phyloP scores from a whole-genome alignment of 2,329 filamentous ascomycete genomes.

The Claviceps quebecensis region DNA sequence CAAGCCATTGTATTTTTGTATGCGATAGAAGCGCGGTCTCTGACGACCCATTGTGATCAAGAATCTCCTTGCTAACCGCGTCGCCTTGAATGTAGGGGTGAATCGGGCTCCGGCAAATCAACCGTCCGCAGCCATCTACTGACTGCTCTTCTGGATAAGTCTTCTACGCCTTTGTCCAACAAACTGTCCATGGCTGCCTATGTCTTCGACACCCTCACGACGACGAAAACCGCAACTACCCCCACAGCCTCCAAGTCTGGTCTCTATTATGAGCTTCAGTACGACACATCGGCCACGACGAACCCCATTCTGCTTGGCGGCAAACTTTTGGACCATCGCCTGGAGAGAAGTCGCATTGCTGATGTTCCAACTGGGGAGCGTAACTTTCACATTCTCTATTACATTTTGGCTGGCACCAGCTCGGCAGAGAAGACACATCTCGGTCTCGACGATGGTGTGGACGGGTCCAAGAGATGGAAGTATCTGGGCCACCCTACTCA shows the following conservation, averaged over 20 bases:
- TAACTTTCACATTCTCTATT: conserved; percentile 93
- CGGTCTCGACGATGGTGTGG: conserved; percentile 38
- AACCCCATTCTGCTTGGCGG: conserved; percentile 84
- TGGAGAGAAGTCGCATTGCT: conserved; percentile 83
- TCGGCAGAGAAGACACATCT: conserved; percentile 80
- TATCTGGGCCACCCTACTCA: conserved; percentile 94
- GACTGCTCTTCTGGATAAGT: conserved; percentile 73
- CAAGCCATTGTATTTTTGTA: conserved; percentile 89
- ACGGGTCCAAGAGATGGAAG: conserved; percentile 68
- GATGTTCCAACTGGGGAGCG: conserved; percentile 90
- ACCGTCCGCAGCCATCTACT: conserved; percentile 83
- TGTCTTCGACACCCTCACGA: conserved; percentile 90
- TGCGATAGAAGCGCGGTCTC: conserved; percentile 23
- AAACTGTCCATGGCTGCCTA: conserved; percentile 91
- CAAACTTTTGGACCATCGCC: conserved; percentile 82
- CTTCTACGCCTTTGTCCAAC: conserved; percentile 80
- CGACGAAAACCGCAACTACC: conserved; percentile 91
- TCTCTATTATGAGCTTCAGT: conserved; percentile 91
- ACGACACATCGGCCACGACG: conserved; percentile 74
- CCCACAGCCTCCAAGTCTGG: conserved; percentile 92
- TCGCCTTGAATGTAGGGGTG: conserved; percentile 47
- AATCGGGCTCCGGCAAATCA: conserved; percentile 92
- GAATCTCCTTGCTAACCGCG: background rate
- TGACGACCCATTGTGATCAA: background rate
- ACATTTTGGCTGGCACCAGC: conserved; percentile 84